Percentiles rank a stretch among this genome's conserved stretches.
Conservation (phyloP, 1,139 yeast species). For the Diutina scorzettiae region DNA sequence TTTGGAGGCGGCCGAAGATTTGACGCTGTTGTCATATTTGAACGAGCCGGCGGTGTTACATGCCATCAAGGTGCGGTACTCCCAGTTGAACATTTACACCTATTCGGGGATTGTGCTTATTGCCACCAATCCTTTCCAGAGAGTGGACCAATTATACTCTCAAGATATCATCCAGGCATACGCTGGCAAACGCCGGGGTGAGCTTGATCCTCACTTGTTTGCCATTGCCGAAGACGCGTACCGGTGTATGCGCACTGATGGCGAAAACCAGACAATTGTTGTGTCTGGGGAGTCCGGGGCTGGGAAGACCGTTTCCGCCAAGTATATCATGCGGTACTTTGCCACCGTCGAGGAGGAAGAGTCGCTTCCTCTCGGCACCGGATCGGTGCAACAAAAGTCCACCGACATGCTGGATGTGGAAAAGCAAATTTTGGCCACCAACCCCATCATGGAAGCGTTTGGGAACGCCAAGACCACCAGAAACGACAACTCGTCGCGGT, state of each 20-base stretch:
- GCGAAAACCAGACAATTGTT: constrained; percentile 84
- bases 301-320: constrained; percentile 95
- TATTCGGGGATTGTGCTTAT: constrained; percentile 94
- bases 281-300: constrained; percentile 99
- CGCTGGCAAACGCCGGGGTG: constrained; percentile 87
- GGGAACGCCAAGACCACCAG: constrained; percentile 98
- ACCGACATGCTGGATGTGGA: constrained; percentile 86
- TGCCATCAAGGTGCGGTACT: constrained; percentile 82
- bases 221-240: constrained; percentile 99
- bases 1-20: constrained; percentile 88
- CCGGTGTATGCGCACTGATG: constrained; percentile 80
- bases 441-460: constrained; percentile 97
- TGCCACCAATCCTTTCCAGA: constrained; percentile 92
- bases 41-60: constrained; percentile 96
- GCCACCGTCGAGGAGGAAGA: constrained; percentile 72
- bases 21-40: constrained; percentile 80
- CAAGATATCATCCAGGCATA: constrained; percentile 90
- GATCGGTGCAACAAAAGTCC: constrained; percentile 29
- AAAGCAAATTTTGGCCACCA: constrained; percentile 90
- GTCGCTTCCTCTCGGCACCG: constrained; percentile 17
- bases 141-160: constrained; percentile 82
- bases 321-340: constrained; percentile 93
- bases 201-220: constrained; percentile 90
- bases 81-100: constrained; percentile 84
- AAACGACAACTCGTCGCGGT: constrained; percentile 94